A percentile compares a stretch with the other conserved stretches of the same genome.
These are phyloP conservation scores for Pachysandra terminalis DNA, from an alignment of 164 flowering plant species.

Conservation along the genomic window DNA sequence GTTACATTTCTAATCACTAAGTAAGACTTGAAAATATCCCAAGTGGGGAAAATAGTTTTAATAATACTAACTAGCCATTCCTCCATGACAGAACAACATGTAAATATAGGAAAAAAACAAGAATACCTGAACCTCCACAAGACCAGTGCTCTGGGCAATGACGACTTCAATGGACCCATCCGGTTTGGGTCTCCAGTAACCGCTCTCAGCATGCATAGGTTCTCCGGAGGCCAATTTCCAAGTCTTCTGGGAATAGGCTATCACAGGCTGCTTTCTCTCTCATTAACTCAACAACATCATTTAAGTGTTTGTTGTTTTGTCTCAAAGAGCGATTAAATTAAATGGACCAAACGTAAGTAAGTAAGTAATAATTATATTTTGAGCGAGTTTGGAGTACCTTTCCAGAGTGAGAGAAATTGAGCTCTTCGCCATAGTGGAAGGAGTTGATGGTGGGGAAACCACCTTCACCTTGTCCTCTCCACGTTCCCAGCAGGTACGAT, in stretches of 20 bases:
- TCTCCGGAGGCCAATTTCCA: constrained; percentile 68
- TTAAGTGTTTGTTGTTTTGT: too few relatives aligned
- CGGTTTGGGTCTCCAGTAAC: constrained; percentile 70
- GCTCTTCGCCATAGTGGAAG: constrained; percentile 60
- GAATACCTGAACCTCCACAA: constrained; percentile 73
- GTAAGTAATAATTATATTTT: too few relatives aligned
- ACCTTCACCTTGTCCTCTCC: constrained; percentile 79
- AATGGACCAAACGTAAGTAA: too few relatives aligned
- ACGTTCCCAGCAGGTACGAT: constrained; percentile 53
- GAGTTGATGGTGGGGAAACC: constrained; percentile 64
- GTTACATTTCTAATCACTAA: too few relatives aligned
- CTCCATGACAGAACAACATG: too few relatives aligned
- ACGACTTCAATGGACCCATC: constrained; percentile 74
- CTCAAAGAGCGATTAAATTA: too few relatives aligned
- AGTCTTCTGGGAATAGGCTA: constrained; percentile 60
- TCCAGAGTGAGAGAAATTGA: constrained; percentile 55
- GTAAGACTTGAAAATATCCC: too few relatives aligned
- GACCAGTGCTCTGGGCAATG: constrained; percentile 78
- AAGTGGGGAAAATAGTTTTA: too few relatives aligned
- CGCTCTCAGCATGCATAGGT: constrained; percentile 80
- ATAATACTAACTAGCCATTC: too few relatives aligned
- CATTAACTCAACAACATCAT: neutral
- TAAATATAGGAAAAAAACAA: too few relatives aligned
- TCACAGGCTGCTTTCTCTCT: constrained; percentile 44
- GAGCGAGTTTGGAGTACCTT: constrained; percentile 18